Evolutionary conservation across 2,329 filamentous ascomycete species (phyloP).

Genomic region (Fusarium sp.): DNA sequence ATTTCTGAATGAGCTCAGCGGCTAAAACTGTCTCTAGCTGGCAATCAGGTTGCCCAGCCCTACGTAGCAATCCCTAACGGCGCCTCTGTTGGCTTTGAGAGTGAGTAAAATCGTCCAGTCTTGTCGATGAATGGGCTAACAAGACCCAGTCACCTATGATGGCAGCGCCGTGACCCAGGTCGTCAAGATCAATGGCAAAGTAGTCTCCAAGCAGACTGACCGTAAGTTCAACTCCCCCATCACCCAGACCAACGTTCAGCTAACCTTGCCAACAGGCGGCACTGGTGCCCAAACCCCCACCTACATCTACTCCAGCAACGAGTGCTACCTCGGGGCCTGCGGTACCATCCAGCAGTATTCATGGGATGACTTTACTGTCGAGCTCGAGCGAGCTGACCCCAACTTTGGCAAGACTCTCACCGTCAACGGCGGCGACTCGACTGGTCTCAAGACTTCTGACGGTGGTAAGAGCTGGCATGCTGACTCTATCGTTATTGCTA

Average conservation of each 20-base stretch:
- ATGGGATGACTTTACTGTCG: background rate
- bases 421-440: background rate
- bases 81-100: background rate
- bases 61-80: background rate
- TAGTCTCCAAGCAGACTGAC: background rate
- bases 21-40: background rate
- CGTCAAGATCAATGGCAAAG: background rate
- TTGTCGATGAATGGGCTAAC: background rate
- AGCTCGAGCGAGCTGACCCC: background rate
- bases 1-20: fast-evolving
- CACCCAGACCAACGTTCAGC: background rate
- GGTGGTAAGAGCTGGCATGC: conserved; percentile 3
- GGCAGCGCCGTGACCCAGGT: background rate
- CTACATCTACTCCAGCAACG: conserved; percentile 17
- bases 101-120: background rate
- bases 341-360: conserved; percentile 6
- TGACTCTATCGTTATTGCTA: background rate
- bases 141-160: background rate
- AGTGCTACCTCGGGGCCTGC: conserved; percentile 11
- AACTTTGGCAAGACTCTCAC: background rate
- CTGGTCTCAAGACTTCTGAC: background rate
- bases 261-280: background rate
- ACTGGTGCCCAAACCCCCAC: background rate
- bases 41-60: background rate
- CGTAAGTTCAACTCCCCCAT: background rate